A percentile compares a stretch with the other conserved stretches of the same genome.
Evolutionary conservation across 192 early-diverging fungal genomes (phyloP).

Genomic region (Podila minutissima): DNA sequence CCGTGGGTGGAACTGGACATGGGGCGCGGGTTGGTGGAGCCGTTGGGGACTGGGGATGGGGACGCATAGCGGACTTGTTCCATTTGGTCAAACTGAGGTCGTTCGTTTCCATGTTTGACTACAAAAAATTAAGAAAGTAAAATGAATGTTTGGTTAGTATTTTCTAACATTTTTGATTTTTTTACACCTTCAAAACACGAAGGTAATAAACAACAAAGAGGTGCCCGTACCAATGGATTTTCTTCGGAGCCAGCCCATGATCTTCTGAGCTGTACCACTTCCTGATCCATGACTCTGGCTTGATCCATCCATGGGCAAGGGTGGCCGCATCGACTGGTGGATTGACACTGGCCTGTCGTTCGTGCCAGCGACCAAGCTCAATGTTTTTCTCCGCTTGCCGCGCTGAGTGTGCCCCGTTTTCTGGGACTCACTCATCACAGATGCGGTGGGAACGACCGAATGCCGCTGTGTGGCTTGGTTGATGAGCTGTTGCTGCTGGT

Average conservation of each 20-base stretch:
- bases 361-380: slow-evolving; percentile 33
- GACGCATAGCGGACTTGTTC: slow-evolving; percentile 12
- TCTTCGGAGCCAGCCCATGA: slow-evolving; percentile 83
- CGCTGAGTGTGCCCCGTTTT: slow-evolving; percentile 29
- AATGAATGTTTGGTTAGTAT: background rate
- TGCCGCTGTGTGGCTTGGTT: background rate
- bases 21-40: background rate
- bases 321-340: background rate
- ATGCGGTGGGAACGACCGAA: background rate
- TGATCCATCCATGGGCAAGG: background rate
- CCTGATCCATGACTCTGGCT: slow-evolving; percentile 4
- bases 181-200: background rate
- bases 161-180: background rate
- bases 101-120: slow-evolving; percentile 28
- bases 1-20: background rate
- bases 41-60: background rate
- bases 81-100: slow-evolving; percentile 17
- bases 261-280: slow-evolving; percentile 66
- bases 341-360: slow-evolving; percentile 8
- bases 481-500: slow-evolving; percentile 5
- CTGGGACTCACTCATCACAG: slow-evolving; percentile 17
- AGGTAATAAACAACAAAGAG: slow-evolving; percentile 1
- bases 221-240: slow-evolving; percentile 57
- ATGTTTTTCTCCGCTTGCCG: slow-evolving; percentile 41
- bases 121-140: background rate